Base-by-base conservation (phyloP, 2,329 filamentous ascomycete genomes). In the Ceratocystis papillata region DNA sequence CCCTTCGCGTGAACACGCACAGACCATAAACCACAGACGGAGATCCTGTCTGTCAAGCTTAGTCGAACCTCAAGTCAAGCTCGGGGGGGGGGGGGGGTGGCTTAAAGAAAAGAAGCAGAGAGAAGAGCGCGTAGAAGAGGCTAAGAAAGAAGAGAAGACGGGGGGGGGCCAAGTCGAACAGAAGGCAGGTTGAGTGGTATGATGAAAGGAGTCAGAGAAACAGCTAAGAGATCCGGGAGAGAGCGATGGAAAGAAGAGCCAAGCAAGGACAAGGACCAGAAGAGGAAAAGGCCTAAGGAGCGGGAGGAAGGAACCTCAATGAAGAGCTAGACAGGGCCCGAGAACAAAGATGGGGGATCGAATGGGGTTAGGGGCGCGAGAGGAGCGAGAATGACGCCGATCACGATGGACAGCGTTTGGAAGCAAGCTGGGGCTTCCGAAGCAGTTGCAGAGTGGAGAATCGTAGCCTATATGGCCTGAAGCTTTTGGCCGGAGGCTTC, bases 291-390 rank as follows among this genome's bases (percentile, higher is more conserved):
- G 46, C 46, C 22, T 4, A 50, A 50, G 46, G 46, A 22, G 5
- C 17, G 8, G 20, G 8, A n/a, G 41, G 30, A 62, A 62, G 41
- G 20, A 12, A 5, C 30, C 12, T 33, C 59, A 33, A 62, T 62
- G 20, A 33, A 28, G 20, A 37, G 37, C 20, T 17, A 62, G 37
- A 25, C n/a, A 41, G 60, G 22, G 25, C 20, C 33, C 44, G 10
- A 62, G 60, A 46, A 62, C 59, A 33, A 44, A 33, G 17, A 62
- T 62, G 60, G 30, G n/a, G 12, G n/a, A 25, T 44, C n/a, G 22
- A 44, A 37, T 12, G 50, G 12, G n/a, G 15, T 12, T 25, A 55
- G 20, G 20, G 25, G 10, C 20, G 2, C 8, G 20, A 22, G 20
- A 1, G 50, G 22, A 55, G 20, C 20, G 20, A 55, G 22, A 12